phyloP scores from a whole-genome alignment of 495 filamentous ascomycete genomes.

The Cetradonia linearis region DNA sequence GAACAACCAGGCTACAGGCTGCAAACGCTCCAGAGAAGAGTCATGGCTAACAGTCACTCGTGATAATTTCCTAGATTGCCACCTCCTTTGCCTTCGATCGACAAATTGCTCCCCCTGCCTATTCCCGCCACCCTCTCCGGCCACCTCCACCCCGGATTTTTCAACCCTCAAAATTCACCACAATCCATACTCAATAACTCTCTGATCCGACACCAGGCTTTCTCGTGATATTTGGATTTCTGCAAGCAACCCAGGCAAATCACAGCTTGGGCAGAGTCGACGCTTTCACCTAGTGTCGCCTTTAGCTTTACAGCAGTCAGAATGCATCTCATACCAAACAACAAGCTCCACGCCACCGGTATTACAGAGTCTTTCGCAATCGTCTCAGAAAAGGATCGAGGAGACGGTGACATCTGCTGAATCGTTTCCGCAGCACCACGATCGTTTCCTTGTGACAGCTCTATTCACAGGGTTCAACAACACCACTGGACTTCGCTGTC shows the following conservation, averaged over 20 bases:
- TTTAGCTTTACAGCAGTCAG: slow-evolving; percentile 17
- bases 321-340: slow-evolving; percentile 18
- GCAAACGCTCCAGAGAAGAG: slow-evolving; percentile 15
- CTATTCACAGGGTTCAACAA: slow-evolving; percentile 14
- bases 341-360: slow-evolving; percentile 18
- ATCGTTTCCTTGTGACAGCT: slow-evolving; percentile 17
- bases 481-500: slow-evolving; percentile 16
- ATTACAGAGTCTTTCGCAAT: slow-evolving; percentile 24
- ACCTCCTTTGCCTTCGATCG: slow-evolving; percentile 15
- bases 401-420: slow-evolving; percentile 14
- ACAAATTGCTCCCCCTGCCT: slow-evolving; percentile 18
- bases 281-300: slow-evolving; percentile 10
- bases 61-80: slow-evolving; percentile 6
- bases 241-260: slow-evolving; percentile 10
- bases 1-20: slow-evolving; percentile 3
- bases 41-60: slow-evolving; percentile 18
- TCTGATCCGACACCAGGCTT: background rate
- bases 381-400: slow-evolving; percentile 15
- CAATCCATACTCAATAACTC: background rate
- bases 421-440: slow-evolving; percentile 13
- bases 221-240: background rate
- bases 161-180: slow-evolving; percentile 1
- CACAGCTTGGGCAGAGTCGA: slow-evolving; percentile 12
- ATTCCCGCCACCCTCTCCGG: slow-evolving; percentile 24
- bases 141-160: slow-evolving; percentile 10